Evolutionary conservation across 2,329 filamentous ascomycete genomes (phyloP), one percentile per base, ranked within the genome.

Genomic region (Hypoxylon sp.): DNA sequence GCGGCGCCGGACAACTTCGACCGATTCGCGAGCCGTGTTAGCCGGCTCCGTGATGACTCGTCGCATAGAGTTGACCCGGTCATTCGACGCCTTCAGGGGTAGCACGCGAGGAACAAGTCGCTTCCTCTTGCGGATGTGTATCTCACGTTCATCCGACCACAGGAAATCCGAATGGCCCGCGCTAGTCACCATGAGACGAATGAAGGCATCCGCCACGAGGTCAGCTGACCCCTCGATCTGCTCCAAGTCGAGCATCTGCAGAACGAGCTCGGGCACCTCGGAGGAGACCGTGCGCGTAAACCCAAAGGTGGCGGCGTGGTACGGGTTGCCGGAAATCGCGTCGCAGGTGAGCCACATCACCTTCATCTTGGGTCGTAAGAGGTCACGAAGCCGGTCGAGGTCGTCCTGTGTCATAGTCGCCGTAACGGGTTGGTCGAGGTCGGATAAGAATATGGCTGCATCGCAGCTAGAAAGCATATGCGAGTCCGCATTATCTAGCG

Each of bases 91-190:
- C 35, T 72, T 70, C 65, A 74, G 76, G 0, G 78, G 75, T 1
- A 78, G 15, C 2, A 79, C 65, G 0, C 78, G 75, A 0, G 77
- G 74, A 2, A 80, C 67, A 0, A 76, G 58, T 0, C 72, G 70
- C 3, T 41, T 61, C 1, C 73, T 73, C 2, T 67, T 51, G 31
- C 76, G 67, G 1, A 78, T 63, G 35, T 78, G 70, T 2, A 79
- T 67, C 66, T 79, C 77, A 0, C 68, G 68, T 60, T 79, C 77
- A 13, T 66, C 54, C 1, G 63, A 61, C 70, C 70, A 74, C 1
- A 77, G 62, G 1, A 47, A 42, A 4, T 56, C 20, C 1, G 21
- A 29, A 1, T 37, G 15, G 4, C 45, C 20, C 6, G 47, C 37
- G 7, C 35, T 23, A 3, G 46, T 5, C 10, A 9, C 24, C 23